Evolutionary conservation across 169 alveolate genomes (phyloP).

Genomic region (Eimeria mitis): DNA sequence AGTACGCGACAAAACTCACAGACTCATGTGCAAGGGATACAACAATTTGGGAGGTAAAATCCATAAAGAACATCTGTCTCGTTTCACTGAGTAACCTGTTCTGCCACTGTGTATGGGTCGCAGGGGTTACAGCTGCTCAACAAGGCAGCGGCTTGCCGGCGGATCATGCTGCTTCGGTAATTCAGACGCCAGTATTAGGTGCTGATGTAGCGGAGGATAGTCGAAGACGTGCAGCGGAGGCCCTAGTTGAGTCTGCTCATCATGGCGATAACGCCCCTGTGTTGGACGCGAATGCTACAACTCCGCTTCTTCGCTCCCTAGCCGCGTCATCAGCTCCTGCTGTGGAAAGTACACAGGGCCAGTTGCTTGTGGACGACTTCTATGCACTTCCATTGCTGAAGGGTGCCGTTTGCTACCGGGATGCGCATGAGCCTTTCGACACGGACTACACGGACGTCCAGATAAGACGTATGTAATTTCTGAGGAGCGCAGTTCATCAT

Average conservation of each 20-base stretch:
- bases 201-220: not conserved
- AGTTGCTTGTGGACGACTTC: conserved; percentile 53
- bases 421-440: conserved; percentile 32
- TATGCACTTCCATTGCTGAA: conserved; percentile 29
- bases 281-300: conserved; percentile 7
- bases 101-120: not conserved
- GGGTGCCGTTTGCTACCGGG: conserved; percentile 18
- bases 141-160: not conserved
- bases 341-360: conserved; percentile 36
- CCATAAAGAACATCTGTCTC: not conserved
- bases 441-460: conserved; percentile 53
- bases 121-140: conserved; percentile 14
- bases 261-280: not conserved
- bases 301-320: conserved; percentile 61
- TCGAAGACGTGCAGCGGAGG: not conserved
- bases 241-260: conserved; percentile 4
- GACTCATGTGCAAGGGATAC: not conserved
- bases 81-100: not conserved
- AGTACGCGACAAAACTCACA: not conserved
- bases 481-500: not conserved
- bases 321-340: conserved; percentile 66
- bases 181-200: not conserved
- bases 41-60: not conserved
- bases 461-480: conserved; percentile 16
- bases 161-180: not conserved